Evolutionary conservation across 305 asterid species (phyloP).

Genomic region (Plantago rigida): DNA sequence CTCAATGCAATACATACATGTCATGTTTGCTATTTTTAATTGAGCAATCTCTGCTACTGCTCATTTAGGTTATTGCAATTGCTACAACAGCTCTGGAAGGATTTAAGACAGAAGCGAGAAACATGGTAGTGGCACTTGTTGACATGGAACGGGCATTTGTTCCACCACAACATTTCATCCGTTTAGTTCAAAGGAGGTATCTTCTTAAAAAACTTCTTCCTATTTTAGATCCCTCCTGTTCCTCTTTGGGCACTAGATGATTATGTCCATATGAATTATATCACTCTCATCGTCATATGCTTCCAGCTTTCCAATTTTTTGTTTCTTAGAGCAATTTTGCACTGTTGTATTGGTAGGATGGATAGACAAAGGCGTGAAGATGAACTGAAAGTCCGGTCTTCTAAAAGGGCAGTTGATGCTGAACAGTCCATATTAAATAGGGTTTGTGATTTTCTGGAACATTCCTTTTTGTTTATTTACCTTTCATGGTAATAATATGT

Average conservation of each 20-base stretch:
- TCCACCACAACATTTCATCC: constrained; percentile 96
- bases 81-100: constrained; percentile 91
- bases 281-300: too few species aligned
- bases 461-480: not conserved
- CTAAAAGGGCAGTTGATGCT: constrained; percentile 67
- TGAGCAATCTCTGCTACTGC: too few species aligned
- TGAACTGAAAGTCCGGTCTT: constrained; percentile 72
- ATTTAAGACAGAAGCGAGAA: constrained; percentile 75
- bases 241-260: too few species aligned
- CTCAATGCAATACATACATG: too few species aligned
- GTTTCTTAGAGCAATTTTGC: too few species aligned
- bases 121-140: constrained; percentile 95
- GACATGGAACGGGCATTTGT: constrained; percentile 99
- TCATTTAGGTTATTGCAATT: constrained; percentile 57
- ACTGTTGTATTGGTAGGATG: constrained; percentile 47
- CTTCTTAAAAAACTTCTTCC: constrained; percentile 6
- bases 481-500: not conserved
- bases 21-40: too few species aligned
- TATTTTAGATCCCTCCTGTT: too few species aligned
- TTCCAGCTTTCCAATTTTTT: too few species aligned
- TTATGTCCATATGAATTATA: too few species aligned
- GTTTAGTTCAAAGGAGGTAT: constrained; percentile 91
- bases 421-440: constrained; percentile 74
- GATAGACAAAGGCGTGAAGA: constrained; percentile 94
- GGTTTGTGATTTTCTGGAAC: constrained; percentile 31